Conservation (phyloP, 2,329 filamentous ascomycete genomes). For the Capronia epimyces region DNA sequence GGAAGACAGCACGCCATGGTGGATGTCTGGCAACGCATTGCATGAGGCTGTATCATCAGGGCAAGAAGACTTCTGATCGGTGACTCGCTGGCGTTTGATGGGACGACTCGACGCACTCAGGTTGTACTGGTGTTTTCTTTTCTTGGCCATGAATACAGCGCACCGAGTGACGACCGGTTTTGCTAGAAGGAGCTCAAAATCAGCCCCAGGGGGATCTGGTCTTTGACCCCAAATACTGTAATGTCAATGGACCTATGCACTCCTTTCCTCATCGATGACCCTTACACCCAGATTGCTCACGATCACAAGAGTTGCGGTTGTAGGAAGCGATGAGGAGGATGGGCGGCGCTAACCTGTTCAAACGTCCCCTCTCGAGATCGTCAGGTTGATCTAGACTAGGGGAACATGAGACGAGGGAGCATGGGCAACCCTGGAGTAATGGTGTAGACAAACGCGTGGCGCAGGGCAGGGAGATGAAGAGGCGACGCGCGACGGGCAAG, state of each 20-base stretch:
- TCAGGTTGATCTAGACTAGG: background rate
- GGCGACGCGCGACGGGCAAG: background rate
- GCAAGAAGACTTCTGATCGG: slow-evolving; percentile 3
- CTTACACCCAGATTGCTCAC: too few relatives aligned
- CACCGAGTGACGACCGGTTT: background rate
- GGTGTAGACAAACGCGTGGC: background rate
- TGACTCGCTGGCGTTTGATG: slow-evolving; percentile 9
- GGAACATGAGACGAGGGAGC: background rate
- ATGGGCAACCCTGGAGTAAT: background rate
- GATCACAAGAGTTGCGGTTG: too few relatives aligned
- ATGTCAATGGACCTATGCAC: too few relatives aligned
- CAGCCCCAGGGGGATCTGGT: background rate
- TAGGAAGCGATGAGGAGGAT: too few relatives aligned
- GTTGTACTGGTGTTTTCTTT: slow-evolving; percentile 20
- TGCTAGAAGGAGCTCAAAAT: background rate
- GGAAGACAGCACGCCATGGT: slow-evolving; percentile 22
- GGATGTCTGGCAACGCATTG: background rate
- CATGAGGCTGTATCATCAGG: background rate
- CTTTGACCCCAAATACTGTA: background rate
- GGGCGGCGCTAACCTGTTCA: too few relatives aligned
- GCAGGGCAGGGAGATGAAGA: background rate
- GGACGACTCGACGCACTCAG: slow-evolving; percentile 5
- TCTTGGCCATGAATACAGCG: slow-evolving; percentile 23
- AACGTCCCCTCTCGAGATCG: too few relatives aligned
- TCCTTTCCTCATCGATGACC: too few relatives aligned